Percentiles rank a stretch among this genome's conserved stretches.
Evolutionary conservation across 139 green algal genomes (phyloP).

Genomic region (Chlamydomonas schloesseri): DNA sequence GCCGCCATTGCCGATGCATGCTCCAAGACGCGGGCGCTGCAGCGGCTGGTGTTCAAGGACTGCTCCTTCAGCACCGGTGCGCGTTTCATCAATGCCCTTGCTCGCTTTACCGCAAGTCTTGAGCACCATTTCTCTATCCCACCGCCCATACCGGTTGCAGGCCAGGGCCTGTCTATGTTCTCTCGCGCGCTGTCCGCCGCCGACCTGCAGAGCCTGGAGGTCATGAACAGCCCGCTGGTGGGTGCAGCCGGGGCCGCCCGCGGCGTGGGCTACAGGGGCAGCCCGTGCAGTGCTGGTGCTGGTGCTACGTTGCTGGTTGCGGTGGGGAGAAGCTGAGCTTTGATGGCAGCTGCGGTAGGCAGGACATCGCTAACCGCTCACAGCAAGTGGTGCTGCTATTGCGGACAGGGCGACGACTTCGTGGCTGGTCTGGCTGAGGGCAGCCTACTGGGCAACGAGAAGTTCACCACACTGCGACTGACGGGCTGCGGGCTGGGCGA

Average conservation of each 20-base stretch:
- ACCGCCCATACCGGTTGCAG: too few species aligned
- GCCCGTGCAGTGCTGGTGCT: too few species aligned
- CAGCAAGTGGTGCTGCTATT: too few species aligned
- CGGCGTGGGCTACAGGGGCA: too few species aligned
- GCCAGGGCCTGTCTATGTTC: slow-evolving; percentile 46
- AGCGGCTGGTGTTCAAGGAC: slow-evolving; percentile 60
- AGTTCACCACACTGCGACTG: slow-evolving; percentile 50
- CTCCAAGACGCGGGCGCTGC: slow-evolving; percentile 53
- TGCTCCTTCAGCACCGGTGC: slow-evolving; percentile 55
- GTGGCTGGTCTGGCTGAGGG: slow-evolving; percentile 23
- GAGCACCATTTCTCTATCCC: neutral
- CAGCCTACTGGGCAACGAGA: slow-evolving; percentile 35
- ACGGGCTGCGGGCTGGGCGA: slow-evolving; percentile 51
- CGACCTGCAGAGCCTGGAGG: slow-evolving; percentile 48
- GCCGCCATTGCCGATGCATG: slow-evolving; percentile 62
- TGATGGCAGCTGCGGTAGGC: too few species aligned
- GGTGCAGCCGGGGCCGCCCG: neutral
- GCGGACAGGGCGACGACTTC: slow-evolving; percentile 67
- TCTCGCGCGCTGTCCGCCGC: slow-evolving; percentile 14
- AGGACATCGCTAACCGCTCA: too few species aligned
- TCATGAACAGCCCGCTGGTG: slow-evolving; percentile 55
- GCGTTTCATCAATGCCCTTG: too few species aligned
- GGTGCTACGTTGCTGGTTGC: too few species aligned
- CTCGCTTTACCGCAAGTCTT: too few species aligned
- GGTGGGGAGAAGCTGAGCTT: too few species aligned